Conservation (phyloP, 768 basidiomycete genomes). For the Coprinopsis marcescibilis region DNA sequence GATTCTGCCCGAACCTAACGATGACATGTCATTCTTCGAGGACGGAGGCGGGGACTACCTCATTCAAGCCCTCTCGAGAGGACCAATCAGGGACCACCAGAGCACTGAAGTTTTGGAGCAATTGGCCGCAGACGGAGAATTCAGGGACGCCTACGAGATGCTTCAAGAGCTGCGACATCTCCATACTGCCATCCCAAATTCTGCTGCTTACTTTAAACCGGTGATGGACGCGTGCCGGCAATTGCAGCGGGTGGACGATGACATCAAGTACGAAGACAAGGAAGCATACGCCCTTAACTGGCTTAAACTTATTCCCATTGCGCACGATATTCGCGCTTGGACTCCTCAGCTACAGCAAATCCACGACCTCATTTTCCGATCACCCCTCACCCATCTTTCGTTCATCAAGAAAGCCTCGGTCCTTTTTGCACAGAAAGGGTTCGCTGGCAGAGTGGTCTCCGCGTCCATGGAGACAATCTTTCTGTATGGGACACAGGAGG, state of each 20-base stretch:
- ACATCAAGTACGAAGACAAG: conserved; percentile 10
- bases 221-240: conserved; percentile 20
- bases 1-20: conserved; percentile 22
- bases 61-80: conserved; percentile 4
- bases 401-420: conserved; percentile 26
- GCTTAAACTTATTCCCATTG: conserved; percentile 30
- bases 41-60: conserved; percentile 24
- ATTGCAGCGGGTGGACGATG: conserved; percentile 1
- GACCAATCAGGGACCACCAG: conserved; percentile 1
- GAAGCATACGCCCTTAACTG: conserved; percentile 20
- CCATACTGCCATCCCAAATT: conserved; percentile 22
- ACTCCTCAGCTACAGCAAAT: conserved; percentile 16
- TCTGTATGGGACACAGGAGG: conserved; percentile 32
- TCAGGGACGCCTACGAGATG: conserved; percentile 22
- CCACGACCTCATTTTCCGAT: conserved; percentile 20
- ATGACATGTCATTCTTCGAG: conserved; percentile 29
- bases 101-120: conserved; percentile 16
- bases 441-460: conserved; percentile 16
- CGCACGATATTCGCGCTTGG: neutral
- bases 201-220: conserved; percentile 22
- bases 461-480: conserved; percentile 33
- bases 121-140: conserved; percentile 18
- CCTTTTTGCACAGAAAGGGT: conserved; percentile 36
- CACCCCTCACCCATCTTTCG: conserved; percentile 19
- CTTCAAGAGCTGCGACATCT: conserved; percentile 28